Evolutionary conservation across 495 filamentous ascomycete species (phyloP).

Genomic region (Umbilicaria muhlenbergii): DNA sequence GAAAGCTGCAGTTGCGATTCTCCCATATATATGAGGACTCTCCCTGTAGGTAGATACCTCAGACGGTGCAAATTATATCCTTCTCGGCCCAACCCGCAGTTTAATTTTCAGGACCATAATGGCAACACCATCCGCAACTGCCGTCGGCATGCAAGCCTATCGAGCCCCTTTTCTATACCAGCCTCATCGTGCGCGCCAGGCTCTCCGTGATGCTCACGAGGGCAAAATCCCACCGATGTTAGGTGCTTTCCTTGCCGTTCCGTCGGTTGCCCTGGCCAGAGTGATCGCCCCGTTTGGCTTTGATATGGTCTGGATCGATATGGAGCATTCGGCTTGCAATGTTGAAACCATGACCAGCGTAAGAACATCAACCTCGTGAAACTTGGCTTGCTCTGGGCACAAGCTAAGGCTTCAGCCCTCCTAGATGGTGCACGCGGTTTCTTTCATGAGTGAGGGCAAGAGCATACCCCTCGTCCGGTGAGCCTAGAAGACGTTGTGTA

Average conservation of each 20-base stretch:
- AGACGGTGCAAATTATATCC: too few relatives aligned
- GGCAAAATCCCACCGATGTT: conserved; percentile 25
- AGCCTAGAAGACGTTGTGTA: background rate
- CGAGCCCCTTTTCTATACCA: conserved; percentile 25
- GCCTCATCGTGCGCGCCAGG: conserved; percentile 26
- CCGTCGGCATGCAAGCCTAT: conserved; percentile 21
- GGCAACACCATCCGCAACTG: background rate
- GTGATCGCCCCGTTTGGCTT: conserved; percentile 23
- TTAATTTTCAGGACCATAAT: too few relatives aligned
- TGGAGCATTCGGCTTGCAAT: conserved; percentile 26
- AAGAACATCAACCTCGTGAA: background rate
- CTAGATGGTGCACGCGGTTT: conserved; percentile 26
- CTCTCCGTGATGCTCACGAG: conserved; percentile 27
- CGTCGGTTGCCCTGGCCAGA: conserved; percentile 19
- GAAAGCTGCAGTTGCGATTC: too few relatives aligned
- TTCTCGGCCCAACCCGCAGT: too few relatives aligned
- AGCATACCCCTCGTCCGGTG: conserved; percentile 25
- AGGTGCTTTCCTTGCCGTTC: conserved; percentile 23
- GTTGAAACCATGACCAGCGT: conserved; percentile 31
- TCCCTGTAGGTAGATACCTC: too few relatives aligned
- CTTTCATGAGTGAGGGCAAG: conserved; percentile 24
- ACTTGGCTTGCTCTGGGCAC: background rate
- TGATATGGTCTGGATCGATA: conserved; percentile 28
- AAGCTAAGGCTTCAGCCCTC: background rate
- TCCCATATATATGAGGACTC: too few relatives aligned